Conservation (phyloP, 1,284 basidiomycete genomes). For the Puccinia horiana region DNA sequence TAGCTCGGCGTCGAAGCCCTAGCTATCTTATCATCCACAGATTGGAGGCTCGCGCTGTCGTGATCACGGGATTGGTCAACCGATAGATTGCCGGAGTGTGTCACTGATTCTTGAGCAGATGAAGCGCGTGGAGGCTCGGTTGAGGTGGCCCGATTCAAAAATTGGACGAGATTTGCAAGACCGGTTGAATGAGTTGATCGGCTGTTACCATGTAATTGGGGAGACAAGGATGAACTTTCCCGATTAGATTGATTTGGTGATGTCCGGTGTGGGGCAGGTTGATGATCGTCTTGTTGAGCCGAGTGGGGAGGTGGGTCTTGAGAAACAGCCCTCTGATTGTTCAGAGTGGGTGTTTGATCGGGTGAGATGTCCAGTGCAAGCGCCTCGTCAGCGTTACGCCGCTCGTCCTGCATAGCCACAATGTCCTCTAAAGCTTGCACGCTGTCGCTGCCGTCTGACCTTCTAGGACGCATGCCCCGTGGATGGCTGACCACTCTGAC, state of each 20-base stretch:
- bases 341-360: conserved; percentile 2
- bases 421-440: conserved; percentile 46
- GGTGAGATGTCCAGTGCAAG: neutral
- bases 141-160: conserved; percentile 28
- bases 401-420: conserved; percentile 29
- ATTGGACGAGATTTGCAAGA: conserved; percentile 26
- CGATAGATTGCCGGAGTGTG: neutral
- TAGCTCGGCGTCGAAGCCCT: conserved; percentile 7
- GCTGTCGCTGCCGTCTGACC: conserved; percentile 46
- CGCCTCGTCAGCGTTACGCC: conserved; percentile 1
- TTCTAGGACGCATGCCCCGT: conserved; percentile 36
- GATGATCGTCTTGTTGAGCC: neutral
- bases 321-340: neutral
- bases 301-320: neutral
- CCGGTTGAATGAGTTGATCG: conserved; percentile 16
- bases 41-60: neutral
- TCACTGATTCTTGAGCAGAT: neutral
- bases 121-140: conserved; percentile 1
- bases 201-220: neutral
- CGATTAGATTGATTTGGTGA: neutral
- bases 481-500: conserved; percentile 41
- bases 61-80: neutral
- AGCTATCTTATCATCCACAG: neutral
- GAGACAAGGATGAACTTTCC: neutral
- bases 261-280: neutral